Evolutionary conservation across 2,329 filamentous ascomycete species (phyloP), one percentile per base, ranked within the genome.

Genomic region (Colletotrichum tofieldiae): DNA sequence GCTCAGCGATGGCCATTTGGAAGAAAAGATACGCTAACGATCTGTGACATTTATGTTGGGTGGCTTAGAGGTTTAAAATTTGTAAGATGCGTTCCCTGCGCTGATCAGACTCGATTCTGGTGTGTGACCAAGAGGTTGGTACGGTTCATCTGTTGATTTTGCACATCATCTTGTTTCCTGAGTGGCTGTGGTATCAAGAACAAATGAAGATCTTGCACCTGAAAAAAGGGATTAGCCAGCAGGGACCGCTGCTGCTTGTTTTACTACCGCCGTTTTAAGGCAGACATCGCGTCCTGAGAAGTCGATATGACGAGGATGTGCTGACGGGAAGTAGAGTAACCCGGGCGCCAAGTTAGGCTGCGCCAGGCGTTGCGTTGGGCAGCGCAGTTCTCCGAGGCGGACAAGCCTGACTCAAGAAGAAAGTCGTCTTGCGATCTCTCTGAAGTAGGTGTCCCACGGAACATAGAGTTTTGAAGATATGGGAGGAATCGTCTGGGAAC

Each of bases 41-140:
- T 47, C 41, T n/a, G 16, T 11, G 16, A 23, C 14, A 26, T 39
- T 14, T 4, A 4, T 23, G 32, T 23, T 39, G 59, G 32, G 32
- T 64, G 69, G 65, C 65, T 60, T 49, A 41, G 65, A 39, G 37
- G 39, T 41, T 69, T 69, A 55, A 37, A n/a, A 32, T 49, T 54
- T 69, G 69, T 72, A 43, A 26, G 59, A 69, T 41, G 58, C 29
- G 52, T 60, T 69, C 59, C 65, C 43, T 64, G 69, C 65, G 59
- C n/a, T 35, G 45, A 69, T 69, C 69, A 47, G 29, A 55, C 59
- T 49, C 14, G 20, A 4, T 18, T 39, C 16, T 32, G 20, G 32
- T 60, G 52, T 45, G 65, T 49, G 39, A 20, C 59, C 45, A 55
- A 16, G 65, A 37, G 49, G 35, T 41, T 39, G 45, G 23, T 39